Evolutionary conservation across 139 green algal genomes (phyloP).

Genomic region (Pseudopediastrum boryanum): DNA sequence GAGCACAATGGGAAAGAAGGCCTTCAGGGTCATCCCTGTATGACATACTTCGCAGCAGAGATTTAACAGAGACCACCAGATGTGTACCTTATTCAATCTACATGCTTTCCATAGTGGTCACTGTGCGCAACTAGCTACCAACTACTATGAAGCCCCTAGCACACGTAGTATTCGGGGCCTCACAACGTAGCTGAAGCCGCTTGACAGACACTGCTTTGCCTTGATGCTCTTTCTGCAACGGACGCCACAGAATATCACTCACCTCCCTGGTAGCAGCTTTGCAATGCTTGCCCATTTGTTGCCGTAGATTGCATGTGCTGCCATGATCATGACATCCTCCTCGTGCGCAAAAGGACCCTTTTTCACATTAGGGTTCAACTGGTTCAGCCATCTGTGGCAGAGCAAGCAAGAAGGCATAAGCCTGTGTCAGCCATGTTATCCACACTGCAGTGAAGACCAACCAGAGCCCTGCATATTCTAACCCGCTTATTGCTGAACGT

Average conservation of each 20-base stretch:
- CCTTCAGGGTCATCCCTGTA: no score
- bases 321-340: conserved; percentile 52
- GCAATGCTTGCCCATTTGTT: conserved; percentile 86
- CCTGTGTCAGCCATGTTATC: no score
- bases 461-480: no score
- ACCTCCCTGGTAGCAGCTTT: conserved; percentile 75
- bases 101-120: not conserved
- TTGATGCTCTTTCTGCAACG: no score
- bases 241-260: no score
- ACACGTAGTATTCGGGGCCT: no score
- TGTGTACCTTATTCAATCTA: not conserved
- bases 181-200: no score
- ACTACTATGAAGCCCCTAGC: not conserved
- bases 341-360: conserved; percentile 48
- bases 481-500: no score
- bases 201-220: no score
- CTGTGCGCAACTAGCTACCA: not conserved
- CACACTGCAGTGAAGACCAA: not conserved
- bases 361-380: conserved; percentile 52
- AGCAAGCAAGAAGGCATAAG: not conserved
- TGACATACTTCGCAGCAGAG: not conserved
- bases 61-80: not conserved
- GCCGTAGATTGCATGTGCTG: conserved; percentile 62
- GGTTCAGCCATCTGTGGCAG: conserved; percentile 54
- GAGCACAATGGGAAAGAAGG: not conserved